Base-by-base conservation (phyloP, 257 asterid species). In the Plantago major region DNA sequence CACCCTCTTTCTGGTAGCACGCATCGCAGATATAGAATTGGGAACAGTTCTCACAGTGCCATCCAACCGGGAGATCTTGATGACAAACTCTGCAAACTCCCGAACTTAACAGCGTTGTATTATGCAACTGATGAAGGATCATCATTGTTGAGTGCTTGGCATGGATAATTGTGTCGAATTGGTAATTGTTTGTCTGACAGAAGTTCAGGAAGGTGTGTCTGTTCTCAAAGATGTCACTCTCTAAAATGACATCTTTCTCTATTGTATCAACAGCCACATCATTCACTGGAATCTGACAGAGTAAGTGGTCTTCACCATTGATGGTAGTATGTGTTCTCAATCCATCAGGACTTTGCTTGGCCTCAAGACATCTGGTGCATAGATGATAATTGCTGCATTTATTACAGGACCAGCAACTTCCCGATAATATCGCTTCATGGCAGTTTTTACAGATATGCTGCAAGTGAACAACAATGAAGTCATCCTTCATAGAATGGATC, bases 111-210 rank as follows among this genome's bases (percentile, higher is more conserved):
- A 63, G 37, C 19, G 64, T 52, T 63, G 37, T 61, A 46, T 74
- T 67, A 73, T 69, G 71, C 66, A 87, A 88, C 68, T 82, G 84
- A 70, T 80, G 68, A 64, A 89, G 43, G 71, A 89, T 84, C 95
- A 89, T 89, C 95, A 86, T 89, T n/a, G 95, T 73, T 11, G 96
- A 89, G 69, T 86, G 79, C 75, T 89, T 89, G 46, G 95, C 95
- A 18, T 84, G 85, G 10, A 93, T 88, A 65, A 80, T 82, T 5
- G 90, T 64, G 59, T 81, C 83, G 53, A 89, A 89, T 64, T 84
- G 93, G 57, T 77, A 89, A 54, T 76, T 55, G 46, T 82, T 84
- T 48, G 58, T 65, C 77, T 75, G 85, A 65, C 96, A 86, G 74
- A 84, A 86, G 67, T 71, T 67, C 81, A 83, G 78, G 71, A 89